Percentiles rank a stretch among this genome's conserved stretches.
Evolutionary conservation across 495 filamentous ascomycete species (phyloP).

Genomic region (Annulohypoxylon bovei): DNA sequence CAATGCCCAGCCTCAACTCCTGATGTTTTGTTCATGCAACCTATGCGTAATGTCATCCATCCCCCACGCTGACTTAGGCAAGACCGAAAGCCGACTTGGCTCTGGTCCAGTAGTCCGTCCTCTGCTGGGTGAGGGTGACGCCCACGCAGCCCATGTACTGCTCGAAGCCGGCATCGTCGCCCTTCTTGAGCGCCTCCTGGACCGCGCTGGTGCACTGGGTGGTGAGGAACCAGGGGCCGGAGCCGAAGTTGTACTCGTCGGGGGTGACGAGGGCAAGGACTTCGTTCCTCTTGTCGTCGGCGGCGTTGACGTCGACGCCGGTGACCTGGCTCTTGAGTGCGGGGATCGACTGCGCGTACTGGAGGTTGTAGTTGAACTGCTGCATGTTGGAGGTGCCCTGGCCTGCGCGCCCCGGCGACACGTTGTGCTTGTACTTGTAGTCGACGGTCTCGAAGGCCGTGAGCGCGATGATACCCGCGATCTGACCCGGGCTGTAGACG

Average conservation of each 20-base stretch:
- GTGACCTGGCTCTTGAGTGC: conserved; percentile 54
- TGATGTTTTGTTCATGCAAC: not conserved
- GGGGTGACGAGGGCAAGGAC: conserved; percentile 67
- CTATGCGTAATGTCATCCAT: not conserved
- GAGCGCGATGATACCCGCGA: conserved; percentile 69
- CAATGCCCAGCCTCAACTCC: not conserved
- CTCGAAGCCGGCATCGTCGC: conserved; percentile 65
- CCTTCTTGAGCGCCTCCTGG: conserved; percentile 57
- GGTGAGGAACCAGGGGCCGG: conserved; percentile 77
- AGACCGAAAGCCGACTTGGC: conserved; percentile 58
- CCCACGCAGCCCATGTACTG: conserved; percentile 75
- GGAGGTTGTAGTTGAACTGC: conserved; percentile 64
- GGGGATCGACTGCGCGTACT: conserved; percentile 70
- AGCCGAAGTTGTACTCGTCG: conserved; percentile 75
- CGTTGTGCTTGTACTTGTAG: conserved; percentile 74
- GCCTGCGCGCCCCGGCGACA: conserved; percentile 68
- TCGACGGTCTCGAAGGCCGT: conserved; percentile 76
- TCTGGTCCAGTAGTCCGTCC: conserved; percentile 66
- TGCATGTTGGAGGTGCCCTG: conserved; percentile 90
- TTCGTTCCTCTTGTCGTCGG: conserved; percentile 50
- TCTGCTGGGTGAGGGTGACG: conserved; percentile 57
- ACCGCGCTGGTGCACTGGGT: conserved; percentile 67
- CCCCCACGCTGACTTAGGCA: not conserved
- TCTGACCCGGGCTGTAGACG: conserved; percentile 63
- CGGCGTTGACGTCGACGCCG: conserved; percentile 41